Base-by-base conservation (phyloP, 164 flowering plant species). In the Macadamia tetraphylla region DNA sequence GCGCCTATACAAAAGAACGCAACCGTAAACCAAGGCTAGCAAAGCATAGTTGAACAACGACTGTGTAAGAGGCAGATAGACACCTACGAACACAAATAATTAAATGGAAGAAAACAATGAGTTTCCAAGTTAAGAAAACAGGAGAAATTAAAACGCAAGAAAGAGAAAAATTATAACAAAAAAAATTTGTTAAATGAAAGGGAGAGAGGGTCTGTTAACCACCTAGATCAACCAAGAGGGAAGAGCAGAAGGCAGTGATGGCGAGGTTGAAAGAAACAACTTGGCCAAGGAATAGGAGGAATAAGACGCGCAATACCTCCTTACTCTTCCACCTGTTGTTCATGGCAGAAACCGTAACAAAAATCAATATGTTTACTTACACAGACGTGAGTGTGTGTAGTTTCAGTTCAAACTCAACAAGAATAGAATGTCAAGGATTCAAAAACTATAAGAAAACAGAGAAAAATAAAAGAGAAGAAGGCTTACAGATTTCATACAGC, bases 61-160 rank as follows among this genome's bases (percentile, higher is more conserved):
- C 77, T 87, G 90, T 63, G 88, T 76, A 42, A 88, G 74, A 35
- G 94, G 96, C 8, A 88, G 78, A 84, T 90, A 76, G 3, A 86
- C 87, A 66, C 89, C 97, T 90, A 59, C 70, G 73, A 29, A 67
- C 6, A 60, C 10, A 42, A 69, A n/a, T 29, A 63, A 29, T 58
- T 62, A 56, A 35, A 48, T n/a, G 43, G 13, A 29, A 49, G 32
- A 56, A 64, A 63, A 60, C 53, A 31, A 67, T 30, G 65, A 18
- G 48, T 51, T 17, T 59, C 57, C 14, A 13, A 69, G 40, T 40
- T 23, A 42, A 23, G 40, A 35, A 29, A 31, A 12, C n/a, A 32
- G 14, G 35, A 48, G 48, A 55, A 59, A 49, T 52, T 23, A 5
- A 31, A 15, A 60, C 61, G 1, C 29, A 64, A 6, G 1, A 14